Conservation (phyloP, 176 grass and related monocot genomes). For the Ampelocalamus luodianensis region DNA sequence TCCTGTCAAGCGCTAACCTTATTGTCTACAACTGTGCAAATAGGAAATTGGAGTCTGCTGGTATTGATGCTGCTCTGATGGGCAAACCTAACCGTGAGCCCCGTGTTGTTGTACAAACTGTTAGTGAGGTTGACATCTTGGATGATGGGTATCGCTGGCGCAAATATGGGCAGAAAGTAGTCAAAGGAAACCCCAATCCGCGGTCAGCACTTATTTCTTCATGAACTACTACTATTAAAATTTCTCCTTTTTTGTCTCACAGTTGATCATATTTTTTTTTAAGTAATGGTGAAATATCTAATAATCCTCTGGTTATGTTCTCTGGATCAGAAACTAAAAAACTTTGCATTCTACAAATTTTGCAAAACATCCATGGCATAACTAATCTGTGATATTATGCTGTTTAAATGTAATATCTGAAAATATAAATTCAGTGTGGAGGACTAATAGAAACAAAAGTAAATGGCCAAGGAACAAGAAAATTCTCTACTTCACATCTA, state of each 20-base stretch:
- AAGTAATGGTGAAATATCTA: background rate
- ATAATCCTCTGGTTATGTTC: background rate
- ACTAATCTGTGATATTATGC: background rate
- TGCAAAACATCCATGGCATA: background rate
- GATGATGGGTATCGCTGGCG: conserved; percentile 99
- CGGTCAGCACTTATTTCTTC: conserved; percentile 54
- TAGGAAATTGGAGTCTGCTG: conserved; percentile 88
- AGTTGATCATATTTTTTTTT: background rate
- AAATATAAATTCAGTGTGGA: conserved; percentile 16
- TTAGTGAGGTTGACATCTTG: conserved; percentile 99
- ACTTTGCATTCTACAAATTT: background rate
- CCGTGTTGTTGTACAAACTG: conserved; percentile 98
- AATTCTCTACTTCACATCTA: background rate
- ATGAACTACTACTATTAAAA: background rate
- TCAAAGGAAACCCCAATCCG: conserved; percentile 99
- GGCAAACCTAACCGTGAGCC: conserved; percentile 92
- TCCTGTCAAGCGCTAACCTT: conserved; percentile 36
- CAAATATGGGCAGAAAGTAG: conserved; percentile 99
- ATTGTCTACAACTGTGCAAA: conserved; percentile 46
- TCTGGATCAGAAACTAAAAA: conserved; percentile 13
- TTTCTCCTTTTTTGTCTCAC: conserved; percentile 17
- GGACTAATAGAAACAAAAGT: conserved; percentile 4
- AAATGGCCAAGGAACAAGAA: background rate
- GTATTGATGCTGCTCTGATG: conserved; percentile 78
- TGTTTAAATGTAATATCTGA: background rate